Conservation (phyloP, 495 filamentous ascomycete genomes). For the Lentithecium fluviatile region DNA sequence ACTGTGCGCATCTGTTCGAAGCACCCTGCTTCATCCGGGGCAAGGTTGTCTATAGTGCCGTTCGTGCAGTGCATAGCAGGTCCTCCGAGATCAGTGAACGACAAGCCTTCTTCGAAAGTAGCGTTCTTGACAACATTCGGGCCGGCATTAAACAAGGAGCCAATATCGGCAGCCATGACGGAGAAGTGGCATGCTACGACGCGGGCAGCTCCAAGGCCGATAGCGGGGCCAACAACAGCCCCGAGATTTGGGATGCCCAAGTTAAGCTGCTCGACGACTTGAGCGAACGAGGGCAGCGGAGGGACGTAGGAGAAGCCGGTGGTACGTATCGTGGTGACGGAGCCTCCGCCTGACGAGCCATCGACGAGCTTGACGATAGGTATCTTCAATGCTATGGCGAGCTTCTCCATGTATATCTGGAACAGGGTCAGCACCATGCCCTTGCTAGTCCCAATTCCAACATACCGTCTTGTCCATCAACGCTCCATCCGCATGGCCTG, state of each 20-base stretch:
- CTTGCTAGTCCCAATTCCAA: not conserved
- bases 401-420: constrained; percentile 53
- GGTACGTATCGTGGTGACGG: constrained; percentile 57
- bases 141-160: constrained; percentile 62
- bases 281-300: constrained; percentile 50
- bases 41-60: constrained; percentile 65
- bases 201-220: constrained; percentile 61
- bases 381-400: constrained; percentile 42
- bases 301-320: constrained; percentile 59
- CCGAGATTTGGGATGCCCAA: constrained; percentile 62
- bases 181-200: constrained; percentile 63
- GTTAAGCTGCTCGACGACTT: constrained; percentile 58
- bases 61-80: constrained; percentile 62
- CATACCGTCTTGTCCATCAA: constrained; percentile 53
- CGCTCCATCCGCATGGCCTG: constrained; percentile 62
- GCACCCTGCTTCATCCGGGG: constrained; percentile 58
- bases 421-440: not conserved
- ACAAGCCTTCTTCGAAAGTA: constrained; percentile 60
- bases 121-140: constrained; percentile 59
- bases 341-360: constrained; percentile 61
- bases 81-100: constrained; percentile 56
- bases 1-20: constrained; percentile 60
- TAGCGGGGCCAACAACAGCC: constrained; percentile 61
- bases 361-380: constrained; percentile 64
- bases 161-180: constrained; percentile 64